Base-by-base conservation (phyloP, 1,139 yeast genomes). In the Debaryomyces singareniensis region DNA sequence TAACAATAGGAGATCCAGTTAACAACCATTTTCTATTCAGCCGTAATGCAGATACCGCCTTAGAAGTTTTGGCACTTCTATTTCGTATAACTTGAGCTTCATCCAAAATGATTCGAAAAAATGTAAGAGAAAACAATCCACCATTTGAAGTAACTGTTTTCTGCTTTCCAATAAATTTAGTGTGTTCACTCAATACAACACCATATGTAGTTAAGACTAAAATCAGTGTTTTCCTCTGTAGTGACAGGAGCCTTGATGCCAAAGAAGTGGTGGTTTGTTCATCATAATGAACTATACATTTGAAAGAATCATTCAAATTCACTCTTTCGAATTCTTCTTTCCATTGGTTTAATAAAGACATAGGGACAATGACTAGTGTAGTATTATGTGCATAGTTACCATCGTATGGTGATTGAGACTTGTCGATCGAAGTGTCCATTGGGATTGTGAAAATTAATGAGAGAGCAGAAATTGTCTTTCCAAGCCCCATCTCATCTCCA, bases 401-500 rank as follows among this genome's bases (percentile, higher is more conserved):
- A 12, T 32, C 38, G 13, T 29, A 29, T 11, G 32, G 37, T 18
- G 25, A 15, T 23, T 5, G 39, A 40, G 20, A 20, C n/a, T 16
- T n/a, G 21, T 27, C 32, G 15, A 15, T 26, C 5, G 12, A 29
- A 7, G 25, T 23, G 45, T 78, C 86, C 29, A 47, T 54, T 0
- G 86, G 84, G 5, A 69, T 75, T 1, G 84, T 68, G 35, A 81
- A 75, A 5, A 91, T 63, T 30, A 91, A 56, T 0, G 96, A 73
- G 37, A 86, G 55, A 0, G 95, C 76, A 1, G 95, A 82, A 13
- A 89, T 83, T 0, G 97, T 89, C 49, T 89, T 89, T 26, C 97
- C 97, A 5, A 89, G 64, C 0, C 97, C 97, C 97, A 89, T 89
- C 51, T 89, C 97, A 55, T 89, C 97, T 0, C 96, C 95, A n/a